Evolutionary conservation across 2,329 filamentous ascomycete genomes (phyloP), one percentile per base, ranked within the genome.

Genomic region (Arthrobotrys conoides): DNA sequence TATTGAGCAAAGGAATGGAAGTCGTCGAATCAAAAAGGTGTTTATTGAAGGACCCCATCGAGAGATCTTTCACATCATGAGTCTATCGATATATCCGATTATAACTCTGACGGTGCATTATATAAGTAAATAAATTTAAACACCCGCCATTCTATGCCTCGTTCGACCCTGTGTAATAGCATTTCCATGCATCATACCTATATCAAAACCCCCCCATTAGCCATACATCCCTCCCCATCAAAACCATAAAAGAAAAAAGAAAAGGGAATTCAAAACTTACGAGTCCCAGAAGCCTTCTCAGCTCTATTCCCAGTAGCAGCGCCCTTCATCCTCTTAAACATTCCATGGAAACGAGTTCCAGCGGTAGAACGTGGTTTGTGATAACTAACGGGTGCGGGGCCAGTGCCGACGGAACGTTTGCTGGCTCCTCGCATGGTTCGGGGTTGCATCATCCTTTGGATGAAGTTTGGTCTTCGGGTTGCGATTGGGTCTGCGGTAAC

Each of bases 131-230:
- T 36, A 12, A 30, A 57, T 51, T 53, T 78, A 78, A n/a, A 69
- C 63, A 30, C 75, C 75, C 44, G 53, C 38, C 44, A 67, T 64
- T 18, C 75, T 72, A 20, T 78, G 68, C 44, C 75, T 64, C 16
- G 75, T 78, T 30, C 75, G 41, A 3, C 75, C 75, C 9, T 68
- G 67, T 20, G 75, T 78, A 38, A 78, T 61, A 1, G 68, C 20
- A 36, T 78, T 78, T 0, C 75, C 75, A 38, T 78, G 75, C 75
- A 78, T 78, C 75, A 78, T 78, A 12, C 75, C 75, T 78, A 65
- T 9, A 24, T 3, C 27, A 44, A 5, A 18, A 36, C 8, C 6
- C 30, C 41, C 10, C 44, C 57, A 20, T 57, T 18, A 49, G 67
- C 20, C 22, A 5, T 1, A n/a, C n/a, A n/a, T n/a, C n/a, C n/a